A percentile compares a stretch with the other conserved stretches of the same genome.
Conservation (phyloP, 163 green algal species). For the Chlorella variabilis region DNA sequence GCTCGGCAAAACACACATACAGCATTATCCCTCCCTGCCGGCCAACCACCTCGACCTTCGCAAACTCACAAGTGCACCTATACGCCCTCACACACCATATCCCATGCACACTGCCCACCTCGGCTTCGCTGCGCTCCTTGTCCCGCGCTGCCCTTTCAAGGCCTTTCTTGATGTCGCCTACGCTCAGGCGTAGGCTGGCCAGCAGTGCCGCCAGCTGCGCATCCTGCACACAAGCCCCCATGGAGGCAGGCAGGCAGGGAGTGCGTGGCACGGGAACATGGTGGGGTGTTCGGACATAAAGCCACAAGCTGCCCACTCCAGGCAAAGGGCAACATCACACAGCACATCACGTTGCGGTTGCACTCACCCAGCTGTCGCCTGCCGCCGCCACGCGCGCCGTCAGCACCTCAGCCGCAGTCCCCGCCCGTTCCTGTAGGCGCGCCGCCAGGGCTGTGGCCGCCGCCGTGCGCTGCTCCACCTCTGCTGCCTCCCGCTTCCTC, state of each 20-base stretch:
- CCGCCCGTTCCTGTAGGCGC: background rate
- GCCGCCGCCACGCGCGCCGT: background rate
- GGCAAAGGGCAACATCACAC: too few species aligned
- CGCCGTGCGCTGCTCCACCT: background rate
- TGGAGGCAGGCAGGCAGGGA: too few species aligned
- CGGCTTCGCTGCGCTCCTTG: constrained; percentile 1
- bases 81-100: too few species aligned
- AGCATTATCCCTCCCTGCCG: too few species aligned
- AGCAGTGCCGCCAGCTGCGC: constrained; percentile 14
- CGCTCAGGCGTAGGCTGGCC: background rate
- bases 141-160: background rate
- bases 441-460: background rate
- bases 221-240: background rate
- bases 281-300: too few species aligned
- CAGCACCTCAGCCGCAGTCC: background rate
- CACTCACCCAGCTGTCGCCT: background rate
- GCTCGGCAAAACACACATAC: too few species aligned
- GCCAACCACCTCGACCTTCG: too few species aligned
- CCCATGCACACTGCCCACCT: too few species aligned
- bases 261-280: too few species aligned
- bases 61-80: too few species aligned
- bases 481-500: background rate
- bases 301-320: too few species aligned
- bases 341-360: too few species aligned
- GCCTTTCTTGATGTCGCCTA: background rate